These are phyloP conservation scores for Kurtzmaniella quercitrusa DNA, from an alignment of 1,139 yeast genomes.

Conservation along the genomic window DNA sequence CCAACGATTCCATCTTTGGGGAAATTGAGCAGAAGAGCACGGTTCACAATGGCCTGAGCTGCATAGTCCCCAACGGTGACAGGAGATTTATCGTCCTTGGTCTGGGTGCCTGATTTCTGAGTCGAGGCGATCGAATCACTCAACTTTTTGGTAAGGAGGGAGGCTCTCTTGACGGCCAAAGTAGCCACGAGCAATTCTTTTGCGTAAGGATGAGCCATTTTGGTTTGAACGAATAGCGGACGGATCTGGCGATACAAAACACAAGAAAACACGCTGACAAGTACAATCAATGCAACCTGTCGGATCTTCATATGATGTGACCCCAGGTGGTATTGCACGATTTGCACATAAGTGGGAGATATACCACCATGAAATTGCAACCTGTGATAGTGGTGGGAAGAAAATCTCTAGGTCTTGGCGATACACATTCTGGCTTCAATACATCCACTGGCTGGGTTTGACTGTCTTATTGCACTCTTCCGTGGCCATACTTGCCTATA, in stretches of 20 bases:
- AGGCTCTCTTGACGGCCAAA: slow-evolving; percentile 86
- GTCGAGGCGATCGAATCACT: slow-evolving; percentile 62
- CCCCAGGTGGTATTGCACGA: not conserved
- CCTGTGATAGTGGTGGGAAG: too few species aligned
- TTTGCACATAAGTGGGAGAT: not conserved
- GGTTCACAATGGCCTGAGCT: slow-evolving; percentile 88
- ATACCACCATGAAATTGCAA: too few species aligned
- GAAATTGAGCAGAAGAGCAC: slow-evolving; percentile 73
- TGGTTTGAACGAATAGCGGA: not conserved
- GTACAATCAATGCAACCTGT: not conserved
- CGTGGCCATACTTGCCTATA: not conserved
- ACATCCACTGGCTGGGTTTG: too few species aligned
- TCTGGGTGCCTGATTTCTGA: slow-evolving; percentile 57
- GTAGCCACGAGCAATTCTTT: slow-evolving; percentile 76
- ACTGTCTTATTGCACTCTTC: too few species aligned
- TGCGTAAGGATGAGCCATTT: slow-evolving; percentile 23
- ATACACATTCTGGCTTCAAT: too few species aligned
- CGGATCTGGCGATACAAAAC: not conserved
- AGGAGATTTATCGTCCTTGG: slow-evolving; percentile 87
- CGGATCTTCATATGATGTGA: not conserved
- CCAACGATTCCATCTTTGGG: slow-evolving; percentile 88
- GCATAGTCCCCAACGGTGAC: slow-evolving; percentile 97
- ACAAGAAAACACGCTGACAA: not conserved
- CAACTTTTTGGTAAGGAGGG: slow-evolving; percentile 68
- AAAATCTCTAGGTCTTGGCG: too few species aligned